Base-by-base conservation (phyloP, 73 alveolate species). In the Paramecium biaurelia region DNA sequence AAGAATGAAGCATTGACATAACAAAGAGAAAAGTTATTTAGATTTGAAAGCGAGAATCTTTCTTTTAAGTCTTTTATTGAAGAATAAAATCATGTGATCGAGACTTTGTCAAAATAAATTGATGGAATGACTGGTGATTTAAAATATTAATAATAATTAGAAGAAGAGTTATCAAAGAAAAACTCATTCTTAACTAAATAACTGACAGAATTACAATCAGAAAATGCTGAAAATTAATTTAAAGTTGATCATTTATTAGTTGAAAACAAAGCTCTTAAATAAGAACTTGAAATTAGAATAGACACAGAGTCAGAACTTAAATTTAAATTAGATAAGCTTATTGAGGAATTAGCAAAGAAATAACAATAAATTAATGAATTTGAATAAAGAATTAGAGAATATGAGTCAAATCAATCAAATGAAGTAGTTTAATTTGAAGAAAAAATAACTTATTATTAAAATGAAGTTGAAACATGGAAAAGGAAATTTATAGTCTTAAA, bases 391-490 rank as follows among this genome's bases (percentile, higher is more conserved):
- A 30, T 45, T 14, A 41, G 15, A 79, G 70, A 79, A 79, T 42
- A 18, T 38, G 70, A 79, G 15, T 20, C n/a, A 41, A 24, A 2
- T 5, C 10, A 20, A 24, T 47, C 7, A 23, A 79, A 47, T 20
- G 90, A 79, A 37, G 56, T 63, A 30, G 76, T 43, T 79, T 79
- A 47, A 43, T 24, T 23, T 43, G 70, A 79, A 43, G 90, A 79
- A 79, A 79, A 79, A 47, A 26, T 43, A 41, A 79, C 76, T 20
- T 41, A 47, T 79, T 79, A 79, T 43, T 35, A 38, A 72, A 72
- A 72, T 72, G 86, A 72, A 72, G 86, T 72, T 34, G 86, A 72
- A 72, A 72, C 86, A 2, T 79, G 90, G 90, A 79, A 79, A 45
- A 26, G 43, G 42, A 79, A 79, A 63, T 79, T 79, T 24, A 24